Conservation (phyloP, 257 asterid species). For the Ligustrum vulgare region DNA sequence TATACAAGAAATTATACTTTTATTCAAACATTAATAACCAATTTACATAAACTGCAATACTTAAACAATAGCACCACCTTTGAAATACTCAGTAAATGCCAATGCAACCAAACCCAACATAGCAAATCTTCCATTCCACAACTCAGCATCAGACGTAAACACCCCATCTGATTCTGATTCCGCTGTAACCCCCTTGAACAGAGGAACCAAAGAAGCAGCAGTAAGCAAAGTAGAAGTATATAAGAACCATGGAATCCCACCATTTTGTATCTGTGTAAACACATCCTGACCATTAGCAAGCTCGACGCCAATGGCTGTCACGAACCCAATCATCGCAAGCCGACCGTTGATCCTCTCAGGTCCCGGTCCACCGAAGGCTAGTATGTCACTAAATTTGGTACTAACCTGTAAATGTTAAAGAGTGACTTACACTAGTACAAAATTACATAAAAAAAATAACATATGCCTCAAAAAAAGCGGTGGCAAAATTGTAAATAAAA, state of each 20-base stretch:
- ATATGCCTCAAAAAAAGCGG: too few relatives aligned
- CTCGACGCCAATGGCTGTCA: conserved; percentile 71
- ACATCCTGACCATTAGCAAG: conserved; percentile 58
- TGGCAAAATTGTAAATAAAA: too few relatives aligned
- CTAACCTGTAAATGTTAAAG: conserved; percentile 26
- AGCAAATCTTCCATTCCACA: conserved; percentile 86
- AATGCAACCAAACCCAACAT: conserved; percentile 81
- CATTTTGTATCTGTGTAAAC: conserved; percentile 51
- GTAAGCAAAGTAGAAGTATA: conserved; percentile 52
- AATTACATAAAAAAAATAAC: too few relatives aligned
- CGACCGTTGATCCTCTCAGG: conserved; percentile 89
- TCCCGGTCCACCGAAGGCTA: conserved; percentile 77
- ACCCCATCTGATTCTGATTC: conserved; percentile 48
- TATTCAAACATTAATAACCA: not conserved
- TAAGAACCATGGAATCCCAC: conserved; percentile 60
- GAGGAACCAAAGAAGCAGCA: conserved; percentile 63
- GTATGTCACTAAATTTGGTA: conserved; percentile 45
- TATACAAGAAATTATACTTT: not conserved
- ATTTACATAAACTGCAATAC: not conserved
- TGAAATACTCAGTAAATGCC: conserved; percentile 76
- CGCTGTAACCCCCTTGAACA: conserved; percentile 53
- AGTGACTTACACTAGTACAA: too few relatives aligned
- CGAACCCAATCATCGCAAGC: conserved; percentile 80
- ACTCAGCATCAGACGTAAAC: conserved; percentile 67
- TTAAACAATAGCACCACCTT: conserved; percentile 58